phyloP scores from a whole-genome alignment of 768 basidiomycete genomes.

The Mycena pura region DNA sequence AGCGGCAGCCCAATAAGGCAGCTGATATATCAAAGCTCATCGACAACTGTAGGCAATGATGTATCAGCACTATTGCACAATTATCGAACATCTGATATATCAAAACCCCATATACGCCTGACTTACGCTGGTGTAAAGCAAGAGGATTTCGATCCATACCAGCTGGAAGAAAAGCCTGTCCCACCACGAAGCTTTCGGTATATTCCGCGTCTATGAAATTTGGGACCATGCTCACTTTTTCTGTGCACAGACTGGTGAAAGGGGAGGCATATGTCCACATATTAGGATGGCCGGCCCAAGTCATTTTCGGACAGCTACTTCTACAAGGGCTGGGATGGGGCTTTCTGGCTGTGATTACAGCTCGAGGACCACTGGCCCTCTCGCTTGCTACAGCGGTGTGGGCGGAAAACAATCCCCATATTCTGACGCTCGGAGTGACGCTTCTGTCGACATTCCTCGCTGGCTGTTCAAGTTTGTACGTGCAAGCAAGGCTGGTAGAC shows the following conservation, averaged over 20 bases:
- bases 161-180: not conserved
- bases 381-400: not conserved
- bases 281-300: constrained; percentile 8
- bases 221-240: not conserved
- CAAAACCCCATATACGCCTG: too few species aligned
- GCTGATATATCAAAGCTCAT: too few species aligned
- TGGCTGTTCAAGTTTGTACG: constrained; percentile 5
- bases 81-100: too few species aligned
- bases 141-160: constrained; percentile 6
- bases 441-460: constrained; percentile 2
- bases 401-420: not conserved
- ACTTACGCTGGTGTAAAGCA: too few species aligned
- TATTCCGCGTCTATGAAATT: not conserved
- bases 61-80: too few species aligned
- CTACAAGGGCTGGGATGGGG: constrained; percentile 9
- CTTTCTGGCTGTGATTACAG: not conserved
- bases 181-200: constrained; percentile 5
- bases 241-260: not conserved
- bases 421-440: not conserved
- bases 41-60: too few species aligned
- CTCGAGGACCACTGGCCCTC: not conserved
- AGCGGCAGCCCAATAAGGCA: too few species aligned
- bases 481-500: not conserved
- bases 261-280: not conserved
- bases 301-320: constrained; percentile 5